These are phyloP conservation scores for Aspergillus transmontanensis DNA, from an alignment of 2,329 filamentous ascomycete species.

Conservation along the genomic window DNA sequence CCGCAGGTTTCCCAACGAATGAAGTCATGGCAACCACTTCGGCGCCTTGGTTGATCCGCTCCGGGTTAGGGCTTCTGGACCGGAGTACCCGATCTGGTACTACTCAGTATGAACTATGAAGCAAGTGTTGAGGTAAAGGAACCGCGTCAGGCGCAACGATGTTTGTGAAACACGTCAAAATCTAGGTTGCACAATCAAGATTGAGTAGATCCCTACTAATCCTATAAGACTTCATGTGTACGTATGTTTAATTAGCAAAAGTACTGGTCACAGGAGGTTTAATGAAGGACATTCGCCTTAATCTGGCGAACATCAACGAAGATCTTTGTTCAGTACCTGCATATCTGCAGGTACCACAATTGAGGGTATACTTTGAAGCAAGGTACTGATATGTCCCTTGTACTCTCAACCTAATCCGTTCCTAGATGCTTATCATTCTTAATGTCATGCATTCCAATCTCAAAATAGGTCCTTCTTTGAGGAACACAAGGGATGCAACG, in stretches of 20 bases:
- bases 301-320: not conserved
- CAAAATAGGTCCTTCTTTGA: not conserved
- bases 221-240: not conserved
- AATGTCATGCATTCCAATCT: not conserved
- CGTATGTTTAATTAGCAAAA: not conserved
- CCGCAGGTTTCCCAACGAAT: conserved; percentile 1
- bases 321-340: not conserved
- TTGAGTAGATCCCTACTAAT: not conserved
- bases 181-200: not conserved
- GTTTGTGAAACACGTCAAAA: not conserved
- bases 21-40: not conserved
- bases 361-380: not conserved
- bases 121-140: not conserved
- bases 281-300: not conserved
- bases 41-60: not conserved
- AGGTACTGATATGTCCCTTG: not conserved
- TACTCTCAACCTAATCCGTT: not conserved
- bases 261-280: not conserved
- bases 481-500: not conserved
- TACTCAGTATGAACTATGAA: not conserved
- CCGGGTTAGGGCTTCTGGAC: not conserved
- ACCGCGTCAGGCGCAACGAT: not conserved
- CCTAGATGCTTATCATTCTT: not conserved
- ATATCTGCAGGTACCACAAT: not conserved
- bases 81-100: not conserved